Evolutionary conservation across 768 basidiomycete genomes (phyloP).

Genomic region (Russula dissimulans): DNA sequence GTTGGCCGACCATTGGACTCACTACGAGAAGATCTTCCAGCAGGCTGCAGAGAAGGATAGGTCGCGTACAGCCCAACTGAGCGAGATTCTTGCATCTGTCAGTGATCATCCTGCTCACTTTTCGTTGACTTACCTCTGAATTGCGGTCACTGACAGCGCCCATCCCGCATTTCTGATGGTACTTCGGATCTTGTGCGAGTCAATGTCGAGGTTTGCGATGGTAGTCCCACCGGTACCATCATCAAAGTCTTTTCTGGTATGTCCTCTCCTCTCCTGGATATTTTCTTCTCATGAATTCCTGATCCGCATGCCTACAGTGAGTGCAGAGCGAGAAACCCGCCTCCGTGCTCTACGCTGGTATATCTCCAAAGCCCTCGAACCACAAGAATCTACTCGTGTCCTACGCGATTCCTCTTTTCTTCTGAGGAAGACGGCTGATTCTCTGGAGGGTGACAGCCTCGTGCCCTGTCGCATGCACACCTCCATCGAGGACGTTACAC

Average conservation of each 20-base stretch:
- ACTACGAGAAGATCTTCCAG: conserved; percentile 10
- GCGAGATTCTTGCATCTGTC: conserved; percentile 9
- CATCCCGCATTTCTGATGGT: not conserved
- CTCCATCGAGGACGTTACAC: conserved; percentile 11
- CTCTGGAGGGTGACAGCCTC: not conserved
- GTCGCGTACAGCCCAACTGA: conserved; percentile 1
- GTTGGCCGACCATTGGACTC: conserved; percentile 7
- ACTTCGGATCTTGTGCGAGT: conserved; percentile 4
- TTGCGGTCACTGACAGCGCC: not conserved
- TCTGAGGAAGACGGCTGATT: not conserved
- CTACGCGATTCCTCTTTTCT: conserved; percentile 11
- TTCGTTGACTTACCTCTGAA: not conserved
- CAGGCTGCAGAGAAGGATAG: conserved; percentile 15
- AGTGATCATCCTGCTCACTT: not conserved
- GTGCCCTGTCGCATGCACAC: conserved; percentile 8
- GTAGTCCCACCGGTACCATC: not conserved
- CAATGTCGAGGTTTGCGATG: conserved; percentile 5
- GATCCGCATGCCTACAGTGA: not conserved
- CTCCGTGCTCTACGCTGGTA: conserved; percentile 16
- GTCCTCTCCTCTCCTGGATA: not conserved
- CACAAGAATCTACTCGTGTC: conserved; percentile 7
- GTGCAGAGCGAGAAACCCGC: conserved; percentile 9
- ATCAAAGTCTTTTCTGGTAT: not conserved
- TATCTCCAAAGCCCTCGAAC: conserved; percentile 10
- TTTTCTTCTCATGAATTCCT: not conserved